Percentiles rank a stretch among this genome's conserved stretches.
phyloP scores from a whole-genome alignment of 2,329 filamentous ascomycete species.

The Colletotrichum cuscutae region DNA sequence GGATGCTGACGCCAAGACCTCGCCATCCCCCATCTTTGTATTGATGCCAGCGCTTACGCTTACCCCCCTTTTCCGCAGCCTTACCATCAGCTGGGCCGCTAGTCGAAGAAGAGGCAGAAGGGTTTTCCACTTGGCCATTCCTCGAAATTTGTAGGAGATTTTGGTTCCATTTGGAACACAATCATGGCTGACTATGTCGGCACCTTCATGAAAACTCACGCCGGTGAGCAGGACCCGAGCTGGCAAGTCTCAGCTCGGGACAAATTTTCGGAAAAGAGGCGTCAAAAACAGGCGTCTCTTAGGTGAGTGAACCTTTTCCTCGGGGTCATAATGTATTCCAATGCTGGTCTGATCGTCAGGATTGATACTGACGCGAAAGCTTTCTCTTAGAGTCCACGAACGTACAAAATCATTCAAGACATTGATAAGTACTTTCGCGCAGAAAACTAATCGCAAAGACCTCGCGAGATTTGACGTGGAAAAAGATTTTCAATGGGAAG shows the following conservation, averaged over 20 bases:
- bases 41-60: neutral
- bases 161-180: neutral
- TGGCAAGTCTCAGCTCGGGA: constrained; percentile 6
- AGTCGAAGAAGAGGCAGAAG: too few relatives aligned
- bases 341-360: rapidly evolving
- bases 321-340: neutral
- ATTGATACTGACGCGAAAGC: neutral
- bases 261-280: neutral
- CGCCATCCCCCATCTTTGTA: too few relatives aligned
- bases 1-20: too few relatives aligned
- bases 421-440: neutral
- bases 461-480: constrained; percentile 1
- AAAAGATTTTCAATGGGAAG: constrained; percentile 7
- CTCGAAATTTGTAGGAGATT: neutral
- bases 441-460: neutral
- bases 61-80: neutral
- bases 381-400: neutral
- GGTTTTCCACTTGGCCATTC: too few relatives aligned
- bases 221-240: neutral
- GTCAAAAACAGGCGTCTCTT: neutral
- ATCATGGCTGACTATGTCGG: neutral
- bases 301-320: neutral
- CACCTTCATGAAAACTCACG: neutral
- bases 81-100: neutral
- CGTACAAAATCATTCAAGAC: constrained; percentile 1